These are phyloP conservation scores for Pseudonitzschia pungens DNA, from an alignment of 108 stramenopile species.

Conservation along the genomic window DNA sequence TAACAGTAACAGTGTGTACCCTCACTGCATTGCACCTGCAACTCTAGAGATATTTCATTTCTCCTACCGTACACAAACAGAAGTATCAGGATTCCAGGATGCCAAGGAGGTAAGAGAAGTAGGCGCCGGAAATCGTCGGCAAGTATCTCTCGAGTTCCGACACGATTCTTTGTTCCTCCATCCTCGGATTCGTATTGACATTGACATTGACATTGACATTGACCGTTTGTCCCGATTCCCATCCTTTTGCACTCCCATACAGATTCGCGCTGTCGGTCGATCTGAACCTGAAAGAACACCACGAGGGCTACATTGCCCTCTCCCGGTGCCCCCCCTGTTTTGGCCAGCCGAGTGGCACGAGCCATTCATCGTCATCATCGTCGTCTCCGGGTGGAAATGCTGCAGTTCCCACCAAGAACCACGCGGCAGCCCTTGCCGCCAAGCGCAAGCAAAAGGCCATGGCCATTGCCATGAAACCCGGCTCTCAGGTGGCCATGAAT, in stretches of 20 bases:
- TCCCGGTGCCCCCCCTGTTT: conserved; percentile 21
- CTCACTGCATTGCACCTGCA: no score
- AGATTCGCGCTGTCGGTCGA: conserved; percentile 40
- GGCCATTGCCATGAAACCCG: conserved; percentile 85
- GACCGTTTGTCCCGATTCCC: no score
- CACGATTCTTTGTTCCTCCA: neutral
- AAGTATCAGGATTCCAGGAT: conserved; percentile 11
- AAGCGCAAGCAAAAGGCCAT: conserved; percentile 75
- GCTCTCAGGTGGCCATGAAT: conserved; percentile 88
- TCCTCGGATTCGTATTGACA: neutral
- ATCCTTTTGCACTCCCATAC: neutral
- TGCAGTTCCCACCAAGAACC: conserved; percentile 29
- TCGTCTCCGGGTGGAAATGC: neutral
- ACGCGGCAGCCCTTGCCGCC: conserved; percentile 53
- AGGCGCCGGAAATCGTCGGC: neutral
- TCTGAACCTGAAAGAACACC: conserved; percentile 41
- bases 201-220: neutral
- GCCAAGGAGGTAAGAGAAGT: conserved; percentile 17
- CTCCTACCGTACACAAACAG: no score
- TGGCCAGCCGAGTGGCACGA: conserved; percentile 32
- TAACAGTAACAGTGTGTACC: no score
- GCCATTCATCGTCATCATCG: conserved; percentile 1
- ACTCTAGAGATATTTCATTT: no score
- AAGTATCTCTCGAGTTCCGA: neutral
- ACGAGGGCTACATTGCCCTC: conserved; percentile 43